A percentile compares a stretch with the other conserved stretches of the same genome.
phyloP scores from a whole-genome alignment of 2,329 filamentous ascomycete species.

The Lachnellula occidentalis region DNA sequence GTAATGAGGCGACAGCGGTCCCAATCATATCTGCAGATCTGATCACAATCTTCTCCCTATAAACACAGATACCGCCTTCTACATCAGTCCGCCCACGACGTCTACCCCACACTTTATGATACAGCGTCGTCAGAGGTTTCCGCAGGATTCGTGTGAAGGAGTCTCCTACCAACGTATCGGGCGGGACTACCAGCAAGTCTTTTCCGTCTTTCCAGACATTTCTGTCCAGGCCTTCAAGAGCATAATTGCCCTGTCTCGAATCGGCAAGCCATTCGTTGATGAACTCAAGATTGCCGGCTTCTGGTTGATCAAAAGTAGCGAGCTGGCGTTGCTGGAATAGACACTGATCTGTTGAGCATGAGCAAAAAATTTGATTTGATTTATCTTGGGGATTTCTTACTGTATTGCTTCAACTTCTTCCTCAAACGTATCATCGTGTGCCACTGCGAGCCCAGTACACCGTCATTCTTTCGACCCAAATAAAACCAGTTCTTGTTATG shows the following conservation, averaged over 20 bases:
- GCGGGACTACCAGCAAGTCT: neutral
- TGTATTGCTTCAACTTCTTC: conserved; percentile 1
- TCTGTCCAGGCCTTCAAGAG: neutral
- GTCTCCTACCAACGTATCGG: neutral
- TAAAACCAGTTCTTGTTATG: neutral
- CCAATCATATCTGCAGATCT: neutral
- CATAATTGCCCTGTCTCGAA: neutral
- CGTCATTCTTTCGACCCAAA: neutral
- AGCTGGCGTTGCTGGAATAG: conserved; percentile 1
- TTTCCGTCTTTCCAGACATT: neutral
- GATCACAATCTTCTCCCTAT: neutral
- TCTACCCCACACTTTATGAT: neutral
- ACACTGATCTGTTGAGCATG: neutral
- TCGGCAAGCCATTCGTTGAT: neutral
- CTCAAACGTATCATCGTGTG: neutral
- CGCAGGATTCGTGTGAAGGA: neutral
- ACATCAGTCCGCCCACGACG: neutral
- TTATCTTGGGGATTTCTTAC: neutral
- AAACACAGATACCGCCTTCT: neutral
- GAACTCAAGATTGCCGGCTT: neutral
- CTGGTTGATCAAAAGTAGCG: neutral
- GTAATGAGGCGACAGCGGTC: neutral
- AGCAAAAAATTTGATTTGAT: neutral
- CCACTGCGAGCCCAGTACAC: neutral
- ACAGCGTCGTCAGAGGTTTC: neutral